Percentiles rank a stretch among this genome's conserved stretches.
These are phyloP conservation scores for Collybia mongolica DNA, from an alignment of 768 basidiomycete species.

Conservation along the genomic window DNA sequence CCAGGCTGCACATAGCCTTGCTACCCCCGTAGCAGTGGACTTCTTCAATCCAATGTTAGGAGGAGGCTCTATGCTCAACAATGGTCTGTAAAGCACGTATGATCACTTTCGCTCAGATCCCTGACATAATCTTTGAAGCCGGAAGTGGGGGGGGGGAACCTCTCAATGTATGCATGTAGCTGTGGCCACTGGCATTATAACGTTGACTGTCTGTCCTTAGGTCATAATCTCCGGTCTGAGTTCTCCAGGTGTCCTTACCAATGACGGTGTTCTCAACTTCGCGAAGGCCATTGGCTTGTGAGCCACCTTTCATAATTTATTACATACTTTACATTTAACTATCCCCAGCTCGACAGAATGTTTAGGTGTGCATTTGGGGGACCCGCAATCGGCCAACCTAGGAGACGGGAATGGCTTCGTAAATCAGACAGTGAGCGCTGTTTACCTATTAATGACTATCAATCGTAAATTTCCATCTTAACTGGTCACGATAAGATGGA, in stretches of 20 bases:
- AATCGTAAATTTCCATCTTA: background rate
- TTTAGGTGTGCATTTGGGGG: slow-evolving; percentile 68
- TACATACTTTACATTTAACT: slow-evolving; percentile 22
- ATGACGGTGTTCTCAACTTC: slow-evolving; percentile 56
- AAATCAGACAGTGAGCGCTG: slow-evolving; percentile 46
- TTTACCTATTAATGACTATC: slow-evolving; percentile 12
- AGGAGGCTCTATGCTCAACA: slow-evolving; percentile 70
- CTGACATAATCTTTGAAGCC: slow-evolving; percentile 16
- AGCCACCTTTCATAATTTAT: slow-evolving; percentile 16
- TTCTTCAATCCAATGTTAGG: slow-evolving; percentile 42
- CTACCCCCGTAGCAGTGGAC: slow-evolving; percentile 14
- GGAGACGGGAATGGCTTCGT: slow-evolving; percentile 75
- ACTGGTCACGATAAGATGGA: slow-evolving; percentile 50
- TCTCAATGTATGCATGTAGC: slow-evolving; percentile 58
- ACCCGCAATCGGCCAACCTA: slow-evolving; percentile 67
- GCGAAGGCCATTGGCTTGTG: slow-evolving; percentile 65
- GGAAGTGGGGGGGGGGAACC: slow-evolving; percentile 60
- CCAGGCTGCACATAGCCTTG: no score
- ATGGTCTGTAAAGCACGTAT: slow-evolving; percentile 23
- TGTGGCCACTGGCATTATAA: slow-evolving; percentile 23
- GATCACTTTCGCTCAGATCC: background rate
- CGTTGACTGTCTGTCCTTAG: slow-evolving; percentile 17
- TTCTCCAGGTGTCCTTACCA: slow-evolving; percentile 54
- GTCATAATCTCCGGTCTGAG: slow-evolving; percentile 68
- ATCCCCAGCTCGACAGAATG: slow-evolving; percentile 51